Evolutionary conservation across 257 asterid species (phyloP).

Genomic region (Nemophila menziesii): DNA sequence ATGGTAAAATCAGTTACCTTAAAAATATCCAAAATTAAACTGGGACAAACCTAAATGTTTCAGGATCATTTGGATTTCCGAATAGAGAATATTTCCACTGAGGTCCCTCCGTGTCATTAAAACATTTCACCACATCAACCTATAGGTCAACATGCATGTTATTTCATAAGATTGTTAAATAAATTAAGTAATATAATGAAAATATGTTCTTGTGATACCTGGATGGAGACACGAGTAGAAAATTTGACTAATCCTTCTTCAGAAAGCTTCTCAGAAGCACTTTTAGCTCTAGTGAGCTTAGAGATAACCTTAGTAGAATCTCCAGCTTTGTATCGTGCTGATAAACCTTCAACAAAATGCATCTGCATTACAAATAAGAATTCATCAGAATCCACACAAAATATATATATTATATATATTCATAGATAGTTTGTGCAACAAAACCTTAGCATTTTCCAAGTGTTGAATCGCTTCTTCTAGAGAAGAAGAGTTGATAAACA

Average conservation of each 20-base stretch:
- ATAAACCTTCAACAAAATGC: slow-evolving; percentile 91
- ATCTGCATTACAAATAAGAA: slow-evolving; percentile 30
- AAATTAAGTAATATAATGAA: neutral
- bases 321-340: slow-evolving; percentile 62
- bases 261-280: slow-evolving; percentile 80
- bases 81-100: slow-evolving; percentile 94
- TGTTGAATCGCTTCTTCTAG: slow-evolving; percentile 83
- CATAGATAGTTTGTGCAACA: neutral
- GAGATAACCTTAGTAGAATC: slow-evolving; percentile 69
- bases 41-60: slow-evolving; percentile 66
- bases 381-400: slow-evolving; percentile 11
- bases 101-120: slow-evolving; percentile 73
- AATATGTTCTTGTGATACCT: slow-evolving; percentile 26
- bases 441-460: slow-evolving; percentile 88
- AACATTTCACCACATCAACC: slow-evolving; percentile 89
- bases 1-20: neutral
- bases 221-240: slow-evolving; percentile 80
- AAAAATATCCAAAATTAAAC: neutral
- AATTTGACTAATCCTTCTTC: slow-evolving; percentile 93
- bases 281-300: slow-evolving; percentile 70
- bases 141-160: slow-evolving; percentile 19
- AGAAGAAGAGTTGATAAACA: slow-evolving; percentile 86
- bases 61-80: slow-evolving; percentile 92
- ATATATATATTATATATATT: slow-evolving; percentile 1
- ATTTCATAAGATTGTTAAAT: too few relatives aligned